Evolutionary conservation across 139 green algal species (phyloP).

Genomic region (Micractinium conductrix): DNA sequence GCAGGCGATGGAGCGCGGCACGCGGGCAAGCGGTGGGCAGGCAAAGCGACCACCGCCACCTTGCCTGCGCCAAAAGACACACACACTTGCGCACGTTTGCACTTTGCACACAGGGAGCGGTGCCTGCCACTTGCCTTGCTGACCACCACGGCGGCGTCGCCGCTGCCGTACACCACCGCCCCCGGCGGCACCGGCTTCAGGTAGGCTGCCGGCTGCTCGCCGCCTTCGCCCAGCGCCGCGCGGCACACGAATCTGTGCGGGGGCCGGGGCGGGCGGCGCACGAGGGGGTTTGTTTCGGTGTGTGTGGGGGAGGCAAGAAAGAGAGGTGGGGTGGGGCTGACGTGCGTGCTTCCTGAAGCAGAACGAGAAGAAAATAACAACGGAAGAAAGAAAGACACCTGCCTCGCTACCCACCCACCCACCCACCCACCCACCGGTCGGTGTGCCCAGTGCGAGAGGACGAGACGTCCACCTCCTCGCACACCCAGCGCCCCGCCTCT

Average conservation of each 20-base stretch:
- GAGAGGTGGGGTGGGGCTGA: neutral
- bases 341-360: neutral
- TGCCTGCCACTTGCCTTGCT: constrained; percentile 50
- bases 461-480: constrained; percentile 73
- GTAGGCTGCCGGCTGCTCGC: constrained; percentile 58
- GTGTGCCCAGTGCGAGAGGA: constrained; percentile 66
- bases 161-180: constrained; percentile 77
- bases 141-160: constrained; percentile 60
- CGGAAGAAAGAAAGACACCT: too few species aligned
- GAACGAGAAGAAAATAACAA: neutral
- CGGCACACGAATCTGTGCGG: constrained; percentile 77
- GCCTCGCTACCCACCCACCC: neutral
- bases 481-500: constrained; percentile 73
- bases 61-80: too few species aligned
- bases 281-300: neutral
- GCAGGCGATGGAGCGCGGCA: too few species aligned
- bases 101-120: too few species aligned
- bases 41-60: too few species aligned
- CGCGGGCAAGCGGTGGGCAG: neutral
- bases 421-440: constrained; percentile 39
- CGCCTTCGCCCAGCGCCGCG: constrained; percentile 54
- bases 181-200: constrained; percentile 67
- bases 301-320: neutral
- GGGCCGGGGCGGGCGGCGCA: too few species aligned
- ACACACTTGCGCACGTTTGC: too few species aligned